These are phyloP conservation scores for Misopates orontium DNA, from an alignment of 257 asterid species.

Conservation along the genomic window DNA sequence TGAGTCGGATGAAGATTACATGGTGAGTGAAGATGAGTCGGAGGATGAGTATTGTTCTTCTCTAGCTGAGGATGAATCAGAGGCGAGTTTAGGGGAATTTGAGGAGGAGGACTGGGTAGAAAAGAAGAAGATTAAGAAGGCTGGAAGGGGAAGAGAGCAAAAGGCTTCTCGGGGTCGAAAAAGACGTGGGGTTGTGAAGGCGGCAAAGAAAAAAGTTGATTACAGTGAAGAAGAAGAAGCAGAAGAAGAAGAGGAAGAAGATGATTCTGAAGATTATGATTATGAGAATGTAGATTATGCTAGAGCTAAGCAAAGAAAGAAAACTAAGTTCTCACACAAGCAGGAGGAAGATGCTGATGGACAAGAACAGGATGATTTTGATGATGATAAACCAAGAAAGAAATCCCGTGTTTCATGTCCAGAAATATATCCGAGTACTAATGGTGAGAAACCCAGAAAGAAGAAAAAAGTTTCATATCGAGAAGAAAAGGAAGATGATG, in stretches of 20 bases:
- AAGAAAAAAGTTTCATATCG: slow-evolving; percentile 29
- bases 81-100: slow-evolving; percentile 49
- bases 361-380: not conserved
- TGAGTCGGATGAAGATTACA: slow-evolving; percentile 80
- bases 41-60: slow-evolving; percentile 73
- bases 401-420: slow-evolving; percentile 24
- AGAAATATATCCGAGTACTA: slow-evolving; percentile 26
- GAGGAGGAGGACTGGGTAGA: slow-evolving; percentile 45
- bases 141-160: slow-evolving; percentile 32
- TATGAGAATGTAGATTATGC: slow-evolving; percentile 31
- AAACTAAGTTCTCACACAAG: slow-evolving; percentile 18
- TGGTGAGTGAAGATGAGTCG: slow-evolving; percentile 58
- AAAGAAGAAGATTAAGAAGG: slow-evolving; percentile 52
- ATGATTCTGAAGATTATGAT: slow-evolving; percentile 25
- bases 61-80: slow-evolving; percentile 72
- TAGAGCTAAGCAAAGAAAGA: slow-evolving; percentile 16
- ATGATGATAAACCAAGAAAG: slow-evolving; percentile 22
- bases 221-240: slow-evolving; percentile 33
- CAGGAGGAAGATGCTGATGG: slow-evolving; percentile 26
- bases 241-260: slow-evolving; percentile 36
- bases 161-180: slow-evolving; percentile 40
- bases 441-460: slow-evolving; percentile 30
- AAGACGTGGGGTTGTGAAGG: slow-evolving; percentile 32
- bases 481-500: slow-evolving; percentile 35
- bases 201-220: slow-evolving; percentile 26